Conservation (phyloP, 2,329 filamentous ascomycete genomes). For the Epicoccum sorghinum region DNA sequence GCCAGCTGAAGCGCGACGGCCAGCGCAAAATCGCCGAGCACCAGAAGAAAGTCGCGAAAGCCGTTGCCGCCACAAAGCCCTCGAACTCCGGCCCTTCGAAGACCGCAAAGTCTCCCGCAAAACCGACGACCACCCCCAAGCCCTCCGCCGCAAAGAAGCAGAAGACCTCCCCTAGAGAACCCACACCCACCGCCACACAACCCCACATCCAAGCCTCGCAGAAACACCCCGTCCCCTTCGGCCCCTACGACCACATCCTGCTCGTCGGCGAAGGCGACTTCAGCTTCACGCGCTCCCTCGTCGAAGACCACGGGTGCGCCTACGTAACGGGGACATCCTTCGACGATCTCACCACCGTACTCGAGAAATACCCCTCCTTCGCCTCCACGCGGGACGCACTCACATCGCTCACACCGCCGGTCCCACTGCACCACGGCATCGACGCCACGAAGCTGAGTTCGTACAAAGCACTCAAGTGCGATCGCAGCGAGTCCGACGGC, state of each 20-base stretch:
- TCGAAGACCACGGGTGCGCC: conserved; percentile 68
- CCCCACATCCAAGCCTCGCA: conserved; percentile 34
- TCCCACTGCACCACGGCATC: conserved; percentile 58
- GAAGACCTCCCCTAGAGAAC: conserved; percentile 1
- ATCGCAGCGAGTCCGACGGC: background rate
- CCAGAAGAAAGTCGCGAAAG: conserved; percentile 33
- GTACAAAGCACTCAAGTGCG: conserved; percentile 37
- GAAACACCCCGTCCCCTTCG: conserved; percentile 70
- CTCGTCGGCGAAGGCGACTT: conserved; percentile 81
- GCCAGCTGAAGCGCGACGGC: conserved; percentile 43
- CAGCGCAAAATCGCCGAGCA: conserved; percentile 34
- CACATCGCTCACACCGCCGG: conserved; percentile 38
- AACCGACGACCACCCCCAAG: conserved; percentile 14
- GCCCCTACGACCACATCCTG: conserved; percentile 69
- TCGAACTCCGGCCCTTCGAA: background rate
- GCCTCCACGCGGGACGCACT: conserved; percentile 44
- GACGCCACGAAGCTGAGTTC: conserved; percentile 65
- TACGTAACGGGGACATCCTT: conserved; percentile 73
- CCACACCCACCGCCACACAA: conserved; percentile 20
- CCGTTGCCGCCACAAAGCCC: conserved; percentile 12
- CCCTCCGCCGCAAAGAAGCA: conserved; percentile 19
- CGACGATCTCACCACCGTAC: conserved; percentile 64
- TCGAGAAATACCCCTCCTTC: conserved; percentile 55
- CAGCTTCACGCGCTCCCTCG: conserved; percentile 73
- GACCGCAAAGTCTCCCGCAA: conserved; percentile 17